Conservation (phyloP, 1,139 yeast species). For the Saccharomyces hybrid region DNA sequence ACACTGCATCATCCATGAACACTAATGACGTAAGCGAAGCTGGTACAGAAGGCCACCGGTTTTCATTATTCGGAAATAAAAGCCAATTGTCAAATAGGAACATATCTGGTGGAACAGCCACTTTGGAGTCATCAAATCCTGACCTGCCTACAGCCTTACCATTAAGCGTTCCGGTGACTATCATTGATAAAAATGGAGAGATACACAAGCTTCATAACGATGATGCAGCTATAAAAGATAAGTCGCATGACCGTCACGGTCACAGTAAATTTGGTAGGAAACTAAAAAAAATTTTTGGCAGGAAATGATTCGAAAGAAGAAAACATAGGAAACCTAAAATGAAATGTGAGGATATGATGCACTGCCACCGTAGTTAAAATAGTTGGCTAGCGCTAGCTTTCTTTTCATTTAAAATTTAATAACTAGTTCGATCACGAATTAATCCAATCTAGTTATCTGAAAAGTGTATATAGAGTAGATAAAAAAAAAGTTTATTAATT, state of each 20-base stretch:
- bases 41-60: background rate
- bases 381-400: no score
- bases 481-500: background rate
- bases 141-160: background rate
- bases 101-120: background rate
- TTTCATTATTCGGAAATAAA: background rate
- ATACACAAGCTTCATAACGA: background rate
- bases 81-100: background rate
- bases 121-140: background rate
- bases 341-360: background rate
- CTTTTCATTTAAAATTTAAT: background rate
- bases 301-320: background rate
- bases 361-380: background rate
- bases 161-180: background rate
- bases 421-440: background rate
- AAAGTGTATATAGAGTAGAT: background rate
- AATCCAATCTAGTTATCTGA: no score
- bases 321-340: background rate
- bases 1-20: background rate
- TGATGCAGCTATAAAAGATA: background rate
- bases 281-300: background rate
- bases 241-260: background rate
- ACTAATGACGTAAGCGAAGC: background rate
- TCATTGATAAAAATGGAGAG: background rate
- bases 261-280: background rate